phyloP scores from a whole-genome alignment of 2,329 filamentous ascomycete genomes.

The Pseudogymnoascus sp. region DNA sequence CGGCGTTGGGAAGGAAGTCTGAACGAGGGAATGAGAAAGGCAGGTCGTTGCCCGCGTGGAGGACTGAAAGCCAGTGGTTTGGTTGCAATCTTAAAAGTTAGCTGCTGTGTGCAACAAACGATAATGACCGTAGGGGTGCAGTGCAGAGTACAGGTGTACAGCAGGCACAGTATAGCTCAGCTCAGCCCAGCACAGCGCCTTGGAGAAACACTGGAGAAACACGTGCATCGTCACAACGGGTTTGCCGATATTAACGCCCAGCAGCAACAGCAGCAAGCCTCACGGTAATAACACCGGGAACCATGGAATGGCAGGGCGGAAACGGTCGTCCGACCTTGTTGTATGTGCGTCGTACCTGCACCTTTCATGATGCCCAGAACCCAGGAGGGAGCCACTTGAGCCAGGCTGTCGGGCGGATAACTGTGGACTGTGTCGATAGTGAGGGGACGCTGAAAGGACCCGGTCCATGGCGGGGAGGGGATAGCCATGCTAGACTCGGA shows the following conservation, averaged over 20 bases:
- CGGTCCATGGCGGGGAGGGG: not conserved
- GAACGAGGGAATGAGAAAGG: not conserved
- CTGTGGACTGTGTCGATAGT: conserved; percentile 1
- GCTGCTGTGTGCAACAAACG: not conserved
- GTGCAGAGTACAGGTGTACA: too few relatives aligned
- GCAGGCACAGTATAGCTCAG: too few relatives aligned
- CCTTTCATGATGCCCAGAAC: not conserved
- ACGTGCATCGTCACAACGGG: not conserved
- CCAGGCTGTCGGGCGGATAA: conserved; percentile 6
- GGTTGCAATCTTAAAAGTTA: not conserved
- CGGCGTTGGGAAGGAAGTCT: not conserved
- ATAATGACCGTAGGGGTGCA: not conserved
- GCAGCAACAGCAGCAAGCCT: not conserved
- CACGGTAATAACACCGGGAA: not conserved
- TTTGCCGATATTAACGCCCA: not conserved
- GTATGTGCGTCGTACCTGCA: conserved; percentile 6
- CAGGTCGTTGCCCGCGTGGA: not conserved
- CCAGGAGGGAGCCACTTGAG: not conserved
- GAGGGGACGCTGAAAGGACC: not conserved
- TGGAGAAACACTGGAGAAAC: not conserved
- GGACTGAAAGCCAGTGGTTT: conserved; percentile 1
- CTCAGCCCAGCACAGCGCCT: too few relatives aligned
- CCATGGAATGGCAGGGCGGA: not conserved
- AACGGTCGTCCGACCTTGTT: not conserved
- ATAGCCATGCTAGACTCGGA: conserved; percentile 8